Conservation (phyloP, 2,329 filamentous ascomycete genomes). For the Chrysosporium queenslandicum region DNA sequence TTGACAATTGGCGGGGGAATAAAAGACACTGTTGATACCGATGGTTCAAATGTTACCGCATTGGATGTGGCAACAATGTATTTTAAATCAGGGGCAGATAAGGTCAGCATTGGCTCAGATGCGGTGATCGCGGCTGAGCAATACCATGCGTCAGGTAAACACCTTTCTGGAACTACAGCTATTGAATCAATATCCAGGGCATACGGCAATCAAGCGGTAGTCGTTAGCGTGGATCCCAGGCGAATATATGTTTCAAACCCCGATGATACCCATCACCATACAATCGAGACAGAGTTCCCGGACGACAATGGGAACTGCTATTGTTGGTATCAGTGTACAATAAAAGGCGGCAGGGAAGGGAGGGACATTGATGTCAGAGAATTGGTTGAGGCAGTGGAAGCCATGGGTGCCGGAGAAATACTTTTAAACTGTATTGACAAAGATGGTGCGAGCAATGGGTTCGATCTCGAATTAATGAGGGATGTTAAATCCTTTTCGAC, state of each 20-base stretch:
- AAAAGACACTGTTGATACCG: constrained; percentile 78
- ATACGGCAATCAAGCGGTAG: constrained; percentile 94
- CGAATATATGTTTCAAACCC: constrained; percentile 70
- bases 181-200: constrained; percentile 91
- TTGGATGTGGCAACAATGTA: constrained; percentile 93
- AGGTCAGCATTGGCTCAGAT: constrained; percentile 92
- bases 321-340: constrained; percentile 97
- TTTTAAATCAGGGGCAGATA: constrained; percentile 94
- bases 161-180: constrained; percentile 68
- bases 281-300: constrained; percentile 57
- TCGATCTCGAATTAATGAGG: constrained; percentile 81
- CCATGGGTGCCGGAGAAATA: constrained; percentile 91
- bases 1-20: constrained; percentile 94
- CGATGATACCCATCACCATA: constrained; percentile 61
- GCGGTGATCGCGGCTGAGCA: constrained; percentile 87
- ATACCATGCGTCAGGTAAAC: constrained; percentile 63
- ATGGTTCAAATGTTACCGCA: constrained; percentile 76
- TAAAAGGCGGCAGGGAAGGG: constrained; percentile 90
- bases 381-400: constrained; percentile 78
- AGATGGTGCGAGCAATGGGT: constrained; percentile 88
- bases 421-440: constrained; percentile 96
- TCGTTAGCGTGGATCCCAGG: constrained; percentile 89
- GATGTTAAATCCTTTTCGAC: constrained; percentile 78
- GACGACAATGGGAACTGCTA: constrained; percentile 67
- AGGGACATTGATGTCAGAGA: constrained; percentile 87